Base-by-base conservation (phyloP, 495 filamentous ascomycete species). In the Tuber borchii region DNA sequence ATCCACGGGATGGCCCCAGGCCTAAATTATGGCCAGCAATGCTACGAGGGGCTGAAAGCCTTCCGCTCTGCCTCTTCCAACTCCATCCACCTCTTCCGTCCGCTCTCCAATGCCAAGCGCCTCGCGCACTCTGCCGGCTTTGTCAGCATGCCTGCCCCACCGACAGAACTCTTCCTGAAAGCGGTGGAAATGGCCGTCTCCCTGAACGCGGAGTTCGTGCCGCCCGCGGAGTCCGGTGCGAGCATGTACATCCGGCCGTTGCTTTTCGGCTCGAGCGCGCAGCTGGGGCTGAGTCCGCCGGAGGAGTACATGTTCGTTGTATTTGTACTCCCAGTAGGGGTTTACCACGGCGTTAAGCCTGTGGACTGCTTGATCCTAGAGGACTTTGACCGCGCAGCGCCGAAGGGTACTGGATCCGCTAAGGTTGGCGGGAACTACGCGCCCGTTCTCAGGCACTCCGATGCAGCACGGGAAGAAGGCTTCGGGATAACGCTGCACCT, bases 21-120 rank as follows among this genome's bases (percentile, higher is more conserved):
- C 46, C 88, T 97, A 68, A 97, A 97, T 87, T 97, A 97, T 83
- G 94, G 82, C 42, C 92, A 95, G 79, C 94, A 97, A 86, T 94
- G 93, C 70, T 97, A 94, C 87, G 94, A 97, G 80, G 94, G 94
- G 16, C 87, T 97, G 74, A 97, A 97, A 84, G 93, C 94, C 72
- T 96, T 97, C 87, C 93, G 94, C 48, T 87, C 88, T 46, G 89
- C 91, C 43, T 85, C 86, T 48, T 83, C 88, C 78, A 80, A 85
- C 73, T 81, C 84, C 44, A 92, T 97, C 83, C 87, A 89, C 77
- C 87, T 97, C 78, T 97, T 97, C 88, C 92, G 94, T 22, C 92
- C 94, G 0, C 86, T 88, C 77, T 87, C 89, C 77, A 97, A 97
- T 83, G 94, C 94, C 14, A 85, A 80, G n/a, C 92, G 94, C 71